Base-by-base conservation (phyloP, 2,329 filamentous ascomycete species). In the Talaromyces atroroseus region DNA sequence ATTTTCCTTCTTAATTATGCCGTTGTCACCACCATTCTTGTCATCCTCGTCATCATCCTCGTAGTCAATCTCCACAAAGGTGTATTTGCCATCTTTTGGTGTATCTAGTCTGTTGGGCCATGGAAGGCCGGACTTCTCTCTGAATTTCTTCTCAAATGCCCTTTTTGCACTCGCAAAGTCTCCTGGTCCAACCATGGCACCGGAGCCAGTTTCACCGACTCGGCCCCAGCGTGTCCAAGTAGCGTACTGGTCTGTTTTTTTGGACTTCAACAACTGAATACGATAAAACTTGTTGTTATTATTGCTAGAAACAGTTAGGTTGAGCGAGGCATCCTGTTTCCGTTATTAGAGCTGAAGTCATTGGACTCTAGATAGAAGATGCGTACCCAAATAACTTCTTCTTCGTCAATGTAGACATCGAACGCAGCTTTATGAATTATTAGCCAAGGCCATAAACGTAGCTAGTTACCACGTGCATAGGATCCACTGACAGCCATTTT, bases 201-300 rank as follows among this genome's bases (percentile, higher is more conserved):
- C 72, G 58, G 80, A 74, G 1, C 81, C 81, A 23, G 59, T 62
- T 60, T 82, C 80, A 3, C 81, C 81, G 4, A 95, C 89, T 21
- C 90, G 83, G 21, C 90, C 90, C 89, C 88, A 95, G 56, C 89
- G 80, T 2, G 86, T 90, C 87, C 88, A 92, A 0, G 82, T 84
- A 45, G 77, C 74, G 54, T 57, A 57, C 23, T 32, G 34, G 23
- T 48, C 23, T 10, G 62, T 70, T 82, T 63, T 49, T n/a, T 54
- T 56, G 10, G 55, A 52, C 2, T 54, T 52, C n/a, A 84, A 65
- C 60, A 89, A 76, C 76, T 92, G 88, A 26, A 91, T 69, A 26
- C 83, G 82, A 66, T 92, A 92, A 69, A 92, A 92, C 63, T 94
- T 94, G 71, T 94, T 92, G 71, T 88, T 88, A 66, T 92, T 94